These are phyloP conservation scores for Solanum hybrid DNA, from an alignment of 305 asterid species.

Conservation along the genomic window DNA sequence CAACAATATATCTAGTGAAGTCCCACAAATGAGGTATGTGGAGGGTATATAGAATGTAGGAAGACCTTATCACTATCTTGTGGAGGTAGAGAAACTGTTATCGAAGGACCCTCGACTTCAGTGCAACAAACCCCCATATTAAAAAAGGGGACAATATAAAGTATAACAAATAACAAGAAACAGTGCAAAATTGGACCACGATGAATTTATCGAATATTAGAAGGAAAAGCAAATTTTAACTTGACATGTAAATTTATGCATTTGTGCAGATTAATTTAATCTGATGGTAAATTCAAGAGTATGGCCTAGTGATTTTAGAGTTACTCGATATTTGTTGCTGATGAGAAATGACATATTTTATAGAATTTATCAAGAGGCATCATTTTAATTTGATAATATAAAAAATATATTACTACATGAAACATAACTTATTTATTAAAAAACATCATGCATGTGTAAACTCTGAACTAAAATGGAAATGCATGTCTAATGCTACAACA, in stretches of 20 bases:
- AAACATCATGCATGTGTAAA: too few species aligned
- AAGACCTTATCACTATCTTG: too few species aligned
- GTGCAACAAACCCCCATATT: too few species aligned
- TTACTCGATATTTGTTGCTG: accelerated
- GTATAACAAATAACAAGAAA: neutral
- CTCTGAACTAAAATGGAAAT: neutral
- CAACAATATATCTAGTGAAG: too few species aligned
- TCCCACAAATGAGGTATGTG: neutral
- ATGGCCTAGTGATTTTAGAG: neutral
- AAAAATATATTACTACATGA: neutral
- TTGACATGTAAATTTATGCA: neutral
- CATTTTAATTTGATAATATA: too few species aligned
- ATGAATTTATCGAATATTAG: neutral
- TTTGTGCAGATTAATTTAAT: neutral
- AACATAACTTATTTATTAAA: neutral
- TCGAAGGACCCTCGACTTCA: neutral
- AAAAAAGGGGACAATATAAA: neutral
- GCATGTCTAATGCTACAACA: neutral
- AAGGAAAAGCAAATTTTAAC: neutral
- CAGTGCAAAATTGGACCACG: accelerated
- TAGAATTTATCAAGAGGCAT: neutral
- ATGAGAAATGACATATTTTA: accelerated
- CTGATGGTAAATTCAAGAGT: neutral
- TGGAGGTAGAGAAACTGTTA: accelerated
- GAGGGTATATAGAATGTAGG: neutral